These are phyloP conservation scores for Talaromyces thailandensis DNA, from an alignment of 495 filamentous ascomycete species.

Conservation along the genomic window DNA sequence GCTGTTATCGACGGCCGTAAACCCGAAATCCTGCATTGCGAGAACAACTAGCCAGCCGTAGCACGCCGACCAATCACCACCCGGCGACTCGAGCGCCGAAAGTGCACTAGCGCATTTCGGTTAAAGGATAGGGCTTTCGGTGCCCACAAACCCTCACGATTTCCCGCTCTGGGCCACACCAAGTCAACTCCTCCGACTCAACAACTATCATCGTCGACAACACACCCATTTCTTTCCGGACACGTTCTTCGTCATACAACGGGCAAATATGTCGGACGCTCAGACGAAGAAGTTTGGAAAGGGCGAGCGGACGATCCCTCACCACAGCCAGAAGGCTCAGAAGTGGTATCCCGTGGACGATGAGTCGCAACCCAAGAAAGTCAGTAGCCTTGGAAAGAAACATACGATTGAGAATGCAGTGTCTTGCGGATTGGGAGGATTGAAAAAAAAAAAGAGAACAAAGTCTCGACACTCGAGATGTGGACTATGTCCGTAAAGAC, in stretches of 20 bases:
- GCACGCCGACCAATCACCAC: neutral
- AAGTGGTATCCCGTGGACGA: conserved; percentile 99
- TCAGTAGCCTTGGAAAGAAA: conserved; percentile 40
- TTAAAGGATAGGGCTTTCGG: conserved; percentile 25
- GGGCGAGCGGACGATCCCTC: conserved; percentile 82
- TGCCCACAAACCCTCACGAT: conserved; percentile 26
- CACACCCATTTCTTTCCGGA: conserved; percentile 28
- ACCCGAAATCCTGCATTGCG: neutral
- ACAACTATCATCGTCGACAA: conserved; percentile 40
- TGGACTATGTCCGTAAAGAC: neutral
- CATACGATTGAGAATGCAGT: conserved; percentile 4
- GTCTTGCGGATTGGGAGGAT: neutral
- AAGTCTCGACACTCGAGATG: neutral
- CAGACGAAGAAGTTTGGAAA: conserved; percentile 96
- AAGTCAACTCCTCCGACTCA: conserved; percentile 28
- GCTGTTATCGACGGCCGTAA: neutral
- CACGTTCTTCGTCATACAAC: conserved; percentile 33
- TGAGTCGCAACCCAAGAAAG: conserved; percentile 83
- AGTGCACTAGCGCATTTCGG: conserved; percentile 28
- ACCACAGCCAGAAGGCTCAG: conserved; percentile 79
- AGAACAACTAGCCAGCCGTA: neutral
- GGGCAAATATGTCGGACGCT: conserved; percentile 56
- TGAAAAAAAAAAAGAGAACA: neutral
- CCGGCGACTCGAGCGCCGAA: conserved; percentile 10
- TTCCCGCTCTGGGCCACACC: conserved; percentile 23